phyloP scores from a whole-genome alignment of 169 alveolate genomes.

The Babesia bigemina region DNA sequence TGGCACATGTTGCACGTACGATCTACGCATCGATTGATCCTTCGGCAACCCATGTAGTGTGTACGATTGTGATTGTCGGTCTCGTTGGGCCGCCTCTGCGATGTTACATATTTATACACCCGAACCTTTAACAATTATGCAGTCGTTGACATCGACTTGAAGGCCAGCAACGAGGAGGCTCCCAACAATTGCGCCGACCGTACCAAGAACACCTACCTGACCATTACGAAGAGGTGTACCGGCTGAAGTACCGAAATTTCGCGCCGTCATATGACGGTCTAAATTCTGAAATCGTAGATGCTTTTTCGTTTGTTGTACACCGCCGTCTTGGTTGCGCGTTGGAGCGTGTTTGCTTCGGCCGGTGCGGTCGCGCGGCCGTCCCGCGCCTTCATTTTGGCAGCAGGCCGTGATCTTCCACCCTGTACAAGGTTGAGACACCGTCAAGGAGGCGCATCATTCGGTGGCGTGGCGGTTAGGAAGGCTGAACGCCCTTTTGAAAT shows the following conservation, averaged over 20 bases:
- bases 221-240: conserved; percentile 23
- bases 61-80: neutral
- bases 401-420: neutral
- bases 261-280: conserved; percentile 7
- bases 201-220: conserved; percentile 39
- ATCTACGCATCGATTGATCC: neutral
- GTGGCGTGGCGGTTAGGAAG: conserved; percentile 20
- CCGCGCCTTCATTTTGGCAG: conserved; percentile 32
- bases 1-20: too few species aligned
- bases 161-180: conserved; percentile 33
- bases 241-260: neutral
- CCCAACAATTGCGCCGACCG: conserved; percentile 47
- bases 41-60: conserved; percentile 4
- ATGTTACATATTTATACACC: neutral
- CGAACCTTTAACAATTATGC: conserved; percentile 2
- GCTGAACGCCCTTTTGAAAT: neutral
- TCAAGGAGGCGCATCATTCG: neutral
- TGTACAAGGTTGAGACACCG: neutral
- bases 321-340: conserved; percentile 9
- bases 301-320: neutral
- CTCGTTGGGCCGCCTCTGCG: neutral
- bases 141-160: conserved; percentile 68
- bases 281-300: conserved; percentile 21
- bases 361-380: conserved; percentile 3
- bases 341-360: neutral